Evolutionary conservation across 768 basidiomycete genomes (phyloP), one percentile per base, ranked within the genome.

Genomic region (Xerocomus potaroensis): DNA sequence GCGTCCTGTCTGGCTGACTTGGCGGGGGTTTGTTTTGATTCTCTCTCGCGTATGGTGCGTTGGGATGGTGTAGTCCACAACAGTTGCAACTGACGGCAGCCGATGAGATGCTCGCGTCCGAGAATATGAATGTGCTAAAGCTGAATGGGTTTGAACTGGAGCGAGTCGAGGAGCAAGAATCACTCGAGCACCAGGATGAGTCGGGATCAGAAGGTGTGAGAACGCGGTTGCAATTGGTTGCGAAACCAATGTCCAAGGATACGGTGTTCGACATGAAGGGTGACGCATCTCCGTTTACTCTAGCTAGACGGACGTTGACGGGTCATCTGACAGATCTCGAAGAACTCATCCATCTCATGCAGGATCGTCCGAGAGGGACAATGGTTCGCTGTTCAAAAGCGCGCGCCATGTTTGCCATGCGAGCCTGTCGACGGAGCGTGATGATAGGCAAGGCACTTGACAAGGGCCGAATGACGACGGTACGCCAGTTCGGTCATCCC

Each of bases 301-400:
- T 37, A 8, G 8, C 22, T 32, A 15, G 6, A 2, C 16, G 16
- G 16, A 27, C 19, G 23, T 48, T 41, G 15, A 48, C 23, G 7
- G 27, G 27, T 39, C 35, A 27, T 39, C 42, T 8, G 27, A 19
- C 59, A 95, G 94, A 98, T 66, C 72, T 98, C 15, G 94, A 95
- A 65, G 96, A 98, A 59, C 75, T 99, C 8, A 76, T 99, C 19
- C 82, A 94, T 55, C 70, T 95, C 12, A 74, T 99, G 69, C 80
- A 80, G 30, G 88, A 94, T 58, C 73, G 77, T 8, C 84, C 91
- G 0, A 65, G 73, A 0, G 88, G 90, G 2, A 80, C 84, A 57
- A 87, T 91, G 79, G 89, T 96, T 0, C 76, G 96, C 18, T 96
- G 92, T 60, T 86, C 87, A 14, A 98, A 98, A 65, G 91, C 89